A percentile compares a stretch with the other conserved stretches of the same genome.
phyloP scores from a whole-genome alignment of 2,329 filamentous ascomycete genomes.

The Pezicula radicicola region DNA sequence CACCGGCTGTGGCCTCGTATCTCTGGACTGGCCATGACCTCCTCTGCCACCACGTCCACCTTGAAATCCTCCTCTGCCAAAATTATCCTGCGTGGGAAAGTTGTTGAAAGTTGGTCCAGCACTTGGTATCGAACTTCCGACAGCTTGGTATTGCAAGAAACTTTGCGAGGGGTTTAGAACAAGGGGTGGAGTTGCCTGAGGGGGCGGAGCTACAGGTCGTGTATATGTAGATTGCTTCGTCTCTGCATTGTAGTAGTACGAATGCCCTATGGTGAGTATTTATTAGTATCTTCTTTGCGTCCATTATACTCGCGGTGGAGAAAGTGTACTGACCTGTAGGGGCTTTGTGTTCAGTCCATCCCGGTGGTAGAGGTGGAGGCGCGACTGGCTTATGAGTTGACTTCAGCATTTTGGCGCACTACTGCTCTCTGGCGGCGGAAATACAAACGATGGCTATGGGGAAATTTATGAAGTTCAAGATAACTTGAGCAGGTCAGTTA shows the following conservation, averaged over 20 bases:
- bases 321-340: slow-evolving; percentile 58
- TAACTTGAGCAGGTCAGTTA: no score
- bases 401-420: slow-evolving; percentile 57
- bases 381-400: slow-evolving; percentile 67
- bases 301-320: slow-evolving; percentile 1
- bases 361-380: slow-evolving; percentile 62
- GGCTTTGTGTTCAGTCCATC: slow-evolving; percentile 93
- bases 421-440: slow-evolving; percentile 5
- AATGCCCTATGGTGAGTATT: slow-evolving; percentile 55
- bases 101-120: slow-evolving; percentile 28
- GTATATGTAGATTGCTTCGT: slow-evolving; percentile 88
- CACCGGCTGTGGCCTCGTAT: slow-evolving; percentile 55
- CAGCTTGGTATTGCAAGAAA: slow-evolving; percentile 39
- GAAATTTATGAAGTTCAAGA: no score
- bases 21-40: slow-evolving; percentile 46
- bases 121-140: slow-evolving; percentile 35
- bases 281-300: slow-evolving; percentile 10
- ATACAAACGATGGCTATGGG: background rate
- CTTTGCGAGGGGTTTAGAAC: slow-evolving; percentile 32
- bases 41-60: slow-evolving; percentile 46
- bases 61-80: slow-evolving; percentile 35
- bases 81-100: slow-evolving; percentile 14
- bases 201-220: slow-evolving; percentile 52
- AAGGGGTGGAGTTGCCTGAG: slow-evolving; percentile 12
- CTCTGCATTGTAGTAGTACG: slow-evolving; percentile 81